These are phyloP conservation scores for Schizosaccharomyces japonicus DNA, from an alignment of 805 yeast genomes.

Conservation along the genomic window DNA sequence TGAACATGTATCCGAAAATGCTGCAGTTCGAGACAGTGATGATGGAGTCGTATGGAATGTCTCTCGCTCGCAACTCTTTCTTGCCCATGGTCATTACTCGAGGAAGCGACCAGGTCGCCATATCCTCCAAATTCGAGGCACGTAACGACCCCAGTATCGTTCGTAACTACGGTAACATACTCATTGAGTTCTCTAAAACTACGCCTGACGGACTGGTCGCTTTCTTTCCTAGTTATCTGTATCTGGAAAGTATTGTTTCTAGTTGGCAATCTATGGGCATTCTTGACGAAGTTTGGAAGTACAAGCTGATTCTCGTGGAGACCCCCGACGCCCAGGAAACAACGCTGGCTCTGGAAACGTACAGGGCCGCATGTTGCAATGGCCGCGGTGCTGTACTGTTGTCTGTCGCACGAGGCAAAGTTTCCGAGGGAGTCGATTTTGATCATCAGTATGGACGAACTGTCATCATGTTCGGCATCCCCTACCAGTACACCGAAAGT, in stretches of 20 bases:
- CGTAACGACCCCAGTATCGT: slow-evolving; percentile 95
- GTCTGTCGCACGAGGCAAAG: slow-evolving; percentile 97
- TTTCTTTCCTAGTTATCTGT: slow-evolving; percentile 86
- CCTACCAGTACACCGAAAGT: slow-evolving; percentile 95
- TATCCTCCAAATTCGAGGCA: slow-evolving; percentile 85
- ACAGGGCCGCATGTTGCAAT: slow-evolving; percentile 84
- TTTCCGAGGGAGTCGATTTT: slow-evolving; percentile 95
- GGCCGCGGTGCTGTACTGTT: slow-evolving; percentile 92
- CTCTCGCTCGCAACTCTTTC: slow-evolving; percentile 74
- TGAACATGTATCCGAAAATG: slow-evolving; percentile 97
- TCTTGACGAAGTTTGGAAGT: slow-evolving; percentile 93
- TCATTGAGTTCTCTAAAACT: slow-evolving; percentile 77
- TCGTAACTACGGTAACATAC: slow-evolving; percentile 78
- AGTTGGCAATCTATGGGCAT: slow-evolving; percentile 99
- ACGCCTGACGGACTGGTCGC: slow-evolving; percentile 98
- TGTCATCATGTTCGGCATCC: slow-evolving; percentile 90
- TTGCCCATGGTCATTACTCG: slow-evolving; percentile 89
- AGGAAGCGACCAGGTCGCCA: slow-evolving; percentile 94
- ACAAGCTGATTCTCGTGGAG: slow-evolving; percentile 79
- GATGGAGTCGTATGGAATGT: slow-evolving; percentile 89
- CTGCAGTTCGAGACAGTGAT: slow-evolving; percentile 76
- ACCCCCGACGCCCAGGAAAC: slow-evolving; percentile 99
- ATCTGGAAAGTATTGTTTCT: slow-evolving; percentile 92
- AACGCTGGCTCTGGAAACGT: slow-evolving; percentile 79
- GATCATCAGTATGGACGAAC: slow-evolving; percentile 96